Percentiles rank a stretch among this genome's conserved stretches.
Evolutionary conservation across 225 moss, liverwort and hornwort genomes (phyloP).

Genomic region (Bryum argenteum): DNA sequence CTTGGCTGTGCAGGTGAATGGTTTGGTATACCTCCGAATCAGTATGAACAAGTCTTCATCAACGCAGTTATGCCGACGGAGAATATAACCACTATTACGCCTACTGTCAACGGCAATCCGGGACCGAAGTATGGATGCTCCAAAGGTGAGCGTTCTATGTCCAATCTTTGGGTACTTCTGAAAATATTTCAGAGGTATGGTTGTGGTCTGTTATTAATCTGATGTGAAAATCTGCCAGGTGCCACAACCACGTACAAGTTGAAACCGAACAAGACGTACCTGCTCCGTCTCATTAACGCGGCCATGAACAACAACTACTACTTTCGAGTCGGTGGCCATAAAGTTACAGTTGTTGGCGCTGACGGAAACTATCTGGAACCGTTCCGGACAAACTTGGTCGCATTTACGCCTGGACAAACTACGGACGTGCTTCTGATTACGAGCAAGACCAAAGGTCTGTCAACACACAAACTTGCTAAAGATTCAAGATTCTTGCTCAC

Average conservation of each 20-base stretch:
- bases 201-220: background rate
- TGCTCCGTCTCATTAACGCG: constrained; percentile 50
- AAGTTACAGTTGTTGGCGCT: constrained; percentile 54
- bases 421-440: constrained; percentile 58
- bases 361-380: constrained; percentile 68
- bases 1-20: constrained; percentile 58
- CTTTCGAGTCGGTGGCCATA: constrained; percentile 53
- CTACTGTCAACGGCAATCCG: constrained; percentile 46
- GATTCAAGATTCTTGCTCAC: too few species aligned
- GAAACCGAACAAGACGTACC: constrained; percentile 32
- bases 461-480: background rate
- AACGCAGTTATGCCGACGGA: background rate
- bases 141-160: background rate
- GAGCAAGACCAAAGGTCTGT: constrained; percentile 26
- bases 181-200: too few species aligned
- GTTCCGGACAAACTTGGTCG: constrained; percentile 37
- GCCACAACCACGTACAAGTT: background rate
- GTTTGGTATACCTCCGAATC: constrained; percentile 55
- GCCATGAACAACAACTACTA: constrained; percentile 45
- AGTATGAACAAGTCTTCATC: constrained; percentile 43
- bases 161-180: too few species aligned
- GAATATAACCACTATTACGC: constrained; percentile 31
- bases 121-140: constrained; percentile 43
- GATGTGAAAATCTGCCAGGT: constrained; percentile 11
- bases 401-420: constrained; percentile 58